Conservation (phyloP, 306 rosid species). For the Astragalus glycyphyllos region DNA sequence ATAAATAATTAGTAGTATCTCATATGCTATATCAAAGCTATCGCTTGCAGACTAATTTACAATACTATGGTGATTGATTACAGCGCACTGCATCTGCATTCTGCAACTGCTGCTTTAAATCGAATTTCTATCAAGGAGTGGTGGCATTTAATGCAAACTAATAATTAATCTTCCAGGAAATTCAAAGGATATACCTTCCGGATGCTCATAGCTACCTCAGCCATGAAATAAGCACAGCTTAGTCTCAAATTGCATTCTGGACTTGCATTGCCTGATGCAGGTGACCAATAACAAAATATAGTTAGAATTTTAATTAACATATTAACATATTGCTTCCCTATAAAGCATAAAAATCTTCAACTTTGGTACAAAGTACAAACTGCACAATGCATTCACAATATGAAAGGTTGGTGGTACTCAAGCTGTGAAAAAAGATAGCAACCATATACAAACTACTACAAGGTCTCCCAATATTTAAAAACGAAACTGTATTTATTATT, state of each 20-base stretch:
- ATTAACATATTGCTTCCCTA: not conserved
- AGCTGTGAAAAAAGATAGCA: constrained; percentile 33
- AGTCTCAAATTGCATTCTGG: constrained; percentile 77
- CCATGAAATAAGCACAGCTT: constrained; percentile 85
- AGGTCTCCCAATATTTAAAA: constrained; percentile 21
- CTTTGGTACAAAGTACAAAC: constrained; percentile 35
- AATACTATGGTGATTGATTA: constrained; percentile 31
- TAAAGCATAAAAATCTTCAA: constrained; percentile 29
- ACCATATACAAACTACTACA: constrained; percentile 33
- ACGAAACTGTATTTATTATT: constrained; percentile 7
- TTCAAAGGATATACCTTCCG: constrained; percentile 69
- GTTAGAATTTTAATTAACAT: constrained; percentile 30
- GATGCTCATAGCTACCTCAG: constrained; percentile 92
- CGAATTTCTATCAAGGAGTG: constrained; percentile 30
- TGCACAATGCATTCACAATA: constrained; percentile 14
- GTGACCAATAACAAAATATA: constrained; percentile 38
- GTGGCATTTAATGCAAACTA: constrained; percentile 28
- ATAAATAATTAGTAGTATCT: not conserved
- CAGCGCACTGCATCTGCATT: constrained; percentile 26
- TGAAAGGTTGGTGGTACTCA: constrained; percentile 1
- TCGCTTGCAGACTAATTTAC: constrained; percentile 23
- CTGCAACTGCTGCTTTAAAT: constrained; percentile 26
- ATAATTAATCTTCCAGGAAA: constrained; percentile 18
- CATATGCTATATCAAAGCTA: constrained; percentile 7
- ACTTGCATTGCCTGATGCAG: constrained; percentile 70